Evolutionary conservation across 129 eudicot genomes (phyloP).

Genomic region (Gnaphalium uliginosum): DNA sequence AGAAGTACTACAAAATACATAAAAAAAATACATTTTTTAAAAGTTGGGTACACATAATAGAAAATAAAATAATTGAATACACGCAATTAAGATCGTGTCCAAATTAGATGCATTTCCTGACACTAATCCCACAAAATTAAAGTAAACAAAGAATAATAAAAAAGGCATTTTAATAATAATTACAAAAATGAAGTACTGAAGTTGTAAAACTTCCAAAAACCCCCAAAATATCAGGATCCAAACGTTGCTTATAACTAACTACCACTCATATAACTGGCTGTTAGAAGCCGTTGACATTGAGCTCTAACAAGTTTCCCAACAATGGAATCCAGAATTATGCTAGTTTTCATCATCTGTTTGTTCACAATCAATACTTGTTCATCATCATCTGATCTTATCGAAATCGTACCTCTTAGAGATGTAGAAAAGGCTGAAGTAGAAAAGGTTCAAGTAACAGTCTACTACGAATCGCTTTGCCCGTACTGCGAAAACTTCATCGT

Average conservation of each 20-base stretch:
- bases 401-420: conserved; percentile 16
- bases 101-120: too few species aligned
- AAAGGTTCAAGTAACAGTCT: conserved; percentile 55
- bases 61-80: too few species aligned
- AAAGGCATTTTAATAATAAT: not conserved
- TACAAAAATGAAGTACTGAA: conserved; percentile 20
- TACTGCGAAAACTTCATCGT: conserved; percentile 77
- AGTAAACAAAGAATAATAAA: not conserved
- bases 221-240: conserved; percentile 21
- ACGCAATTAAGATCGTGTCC: too few species aligned
- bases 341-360: conserved; percentile 33
- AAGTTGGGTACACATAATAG: too few species aligned
- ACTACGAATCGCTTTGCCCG: conserved; percentile 75
- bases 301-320: conserved; percentile 23
- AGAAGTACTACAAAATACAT: too few species aligned
- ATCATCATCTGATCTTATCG: conserved; percentile 17
- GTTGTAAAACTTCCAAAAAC: not conserved
- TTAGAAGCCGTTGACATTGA: conserved; percentile 28
- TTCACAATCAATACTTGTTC: conserved; percentile 26
- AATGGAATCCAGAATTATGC: conserved; percentile 42
- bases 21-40: too few species aligned
- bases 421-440: conserved; percentile 28
- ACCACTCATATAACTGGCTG: conserved; percentile 20
- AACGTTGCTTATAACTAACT: conserved; percentile 17
- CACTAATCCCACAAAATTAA: too few species aligned